Evolutionary conservation across 2,329 filamentous ascomycete genomes (phyloP).

Genomic region (Penicillium capsulatum): DNA sequence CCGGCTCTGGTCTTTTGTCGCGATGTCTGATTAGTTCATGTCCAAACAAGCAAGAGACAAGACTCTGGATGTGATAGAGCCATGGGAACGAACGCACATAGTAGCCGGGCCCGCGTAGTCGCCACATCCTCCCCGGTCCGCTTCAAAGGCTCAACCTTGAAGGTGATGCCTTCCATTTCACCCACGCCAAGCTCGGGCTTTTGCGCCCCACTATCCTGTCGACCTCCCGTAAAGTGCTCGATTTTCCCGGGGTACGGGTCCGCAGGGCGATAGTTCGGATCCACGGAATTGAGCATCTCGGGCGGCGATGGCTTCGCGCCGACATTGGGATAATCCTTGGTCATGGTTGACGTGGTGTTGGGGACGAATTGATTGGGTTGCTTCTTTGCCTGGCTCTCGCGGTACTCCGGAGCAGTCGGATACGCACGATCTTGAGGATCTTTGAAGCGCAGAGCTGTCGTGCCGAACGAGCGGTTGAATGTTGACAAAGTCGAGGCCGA

Average conservation of each 20-base stretch:
- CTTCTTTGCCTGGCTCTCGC: constrained; percentile 55
- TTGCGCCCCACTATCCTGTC: constrained; percentile 50
- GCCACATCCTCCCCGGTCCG: constrained; percentile 75
- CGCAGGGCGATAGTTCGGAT: constrained; percentile 54
- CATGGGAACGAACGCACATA: constrained; percentile 46
- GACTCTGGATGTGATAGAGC: background rate
- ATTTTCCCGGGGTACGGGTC: constrained; percentile 61
- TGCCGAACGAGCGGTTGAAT: constrained; percentile 30
- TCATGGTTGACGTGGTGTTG: constrained; percentile 61
- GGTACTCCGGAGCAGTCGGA: constrained; percentile 52
- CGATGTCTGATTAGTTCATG: background rate
- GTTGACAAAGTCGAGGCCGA: constrained; percentile 23
- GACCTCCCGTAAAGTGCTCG: constrained; percentile 62
- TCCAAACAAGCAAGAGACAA: background rate
- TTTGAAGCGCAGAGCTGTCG: constrained; percentile 30
- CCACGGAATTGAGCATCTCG: constrained; percentile 56
- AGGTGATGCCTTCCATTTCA: constrained; percentile 79
- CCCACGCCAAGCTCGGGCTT: constrained; percentile 72
- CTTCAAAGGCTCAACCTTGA: constrained; percentile 85
- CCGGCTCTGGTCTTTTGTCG: constrained; percentile 77
- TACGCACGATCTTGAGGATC: constrained; percentile 51
- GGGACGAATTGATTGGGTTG: constrained; percentile 59
- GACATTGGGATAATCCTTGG: constrained; percentile 59
- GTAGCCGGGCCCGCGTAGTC: constrained; percentile 83
- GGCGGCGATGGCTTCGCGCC: constrained; percentile 56